Percentiles rank a stretch among this genome's conserved stretches.
Evolutionary conservation across 192 early-diverging fungal genomes (phyloP).

Genomic region (Helicostylum pulchrum): DNA sequence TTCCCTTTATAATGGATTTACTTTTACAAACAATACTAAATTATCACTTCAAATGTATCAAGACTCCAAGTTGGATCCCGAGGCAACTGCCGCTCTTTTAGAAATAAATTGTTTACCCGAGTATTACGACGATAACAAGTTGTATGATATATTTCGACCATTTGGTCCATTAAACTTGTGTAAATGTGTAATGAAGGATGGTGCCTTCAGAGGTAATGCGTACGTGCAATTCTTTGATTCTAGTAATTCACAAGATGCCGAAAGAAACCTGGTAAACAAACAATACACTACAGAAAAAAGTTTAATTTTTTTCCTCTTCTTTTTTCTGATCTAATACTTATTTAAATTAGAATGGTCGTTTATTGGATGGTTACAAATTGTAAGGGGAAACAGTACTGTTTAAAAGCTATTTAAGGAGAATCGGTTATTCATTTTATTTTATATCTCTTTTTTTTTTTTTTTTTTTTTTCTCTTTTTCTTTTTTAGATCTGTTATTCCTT

Average conservation of each 20-base stretch:
- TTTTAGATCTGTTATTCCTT: neutral
- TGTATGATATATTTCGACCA: conserved; percentile 39
- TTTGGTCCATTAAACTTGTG: conserved; percentile 41
- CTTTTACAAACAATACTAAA: conserved; percentile 22
- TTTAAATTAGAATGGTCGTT: conserved; percentile 11
- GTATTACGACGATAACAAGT: conserved; percentile 23
- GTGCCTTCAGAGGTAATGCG: conserved; percentile 27
- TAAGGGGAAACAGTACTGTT: neutral
- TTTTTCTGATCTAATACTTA: neutral
- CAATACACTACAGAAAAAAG: conserved; percentile 2
- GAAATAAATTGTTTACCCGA: conserved; percentile 31
- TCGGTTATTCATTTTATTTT: neutral
- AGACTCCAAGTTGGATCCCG: conserved; percentile 9
- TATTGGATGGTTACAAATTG: conserved; percentile 7
- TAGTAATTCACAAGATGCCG: conserved; percentile 30
- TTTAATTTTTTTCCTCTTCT: neutral
- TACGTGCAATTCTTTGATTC: conserved; percentile 39
- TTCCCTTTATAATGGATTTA: conserved; percentile 35
- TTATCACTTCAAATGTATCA: conserved; percentile 30
- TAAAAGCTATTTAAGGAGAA: neutral
- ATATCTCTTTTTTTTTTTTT: neutral
- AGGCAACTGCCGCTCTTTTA: conserved; percentile 27
- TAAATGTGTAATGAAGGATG: conserved; percentile 24
- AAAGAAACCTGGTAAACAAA: conserved; percentile 31
- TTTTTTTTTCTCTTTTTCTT: neutral